A percentile compares a stretch with the other conserved stretches of the same genome.
Evolutionary conservation across 352 stramenopile species (phyloP).

Genomic region (Globisporangium cederbergense): DNA sequence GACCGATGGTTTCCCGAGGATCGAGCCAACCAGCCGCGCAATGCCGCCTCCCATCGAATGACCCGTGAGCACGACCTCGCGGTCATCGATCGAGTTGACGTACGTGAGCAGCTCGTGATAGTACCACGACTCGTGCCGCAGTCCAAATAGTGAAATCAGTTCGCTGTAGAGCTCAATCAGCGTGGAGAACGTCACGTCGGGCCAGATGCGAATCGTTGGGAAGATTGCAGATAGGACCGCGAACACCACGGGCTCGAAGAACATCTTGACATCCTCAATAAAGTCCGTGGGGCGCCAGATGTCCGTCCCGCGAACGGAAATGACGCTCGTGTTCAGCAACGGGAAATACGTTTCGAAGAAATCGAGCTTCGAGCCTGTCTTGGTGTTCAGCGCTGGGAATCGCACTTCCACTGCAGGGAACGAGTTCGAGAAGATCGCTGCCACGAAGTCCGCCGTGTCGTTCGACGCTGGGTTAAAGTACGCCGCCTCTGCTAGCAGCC

Average conservation of each 20-base stretch:
- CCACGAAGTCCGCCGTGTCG: constrained; percentile 63
- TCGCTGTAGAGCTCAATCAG: constrained; percentile 87
- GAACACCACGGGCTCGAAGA: constrained; percentile 88
- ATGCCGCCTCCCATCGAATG: constrained; percentile 89
- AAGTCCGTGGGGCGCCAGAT: constrained; percentile 90
- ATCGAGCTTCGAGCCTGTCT: constrained; percentile 79
- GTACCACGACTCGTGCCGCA: constrained; percentile 86
- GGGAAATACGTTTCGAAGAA: constrained; percentile 83
- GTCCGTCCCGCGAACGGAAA: constrained; percentile 85
- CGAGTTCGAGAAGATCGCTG: constrained; percentile 53
- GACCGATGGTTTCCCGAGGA: constrained; percentile 71
- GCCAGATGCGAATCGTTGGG: constrained; percentile 90
- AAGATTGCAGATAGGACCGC: constrained; percentile 87
- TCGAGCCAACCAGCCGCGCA: constrained; percentile 76
- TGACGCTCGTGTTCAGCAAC: constrained; percentile 79
- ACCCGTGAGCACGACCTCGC: constrained; percentile 81
- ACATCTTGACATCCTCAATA: constrained; percentile 91
- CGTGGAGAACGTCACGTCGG: constrained; percentile 85
- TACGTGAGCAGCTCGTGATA: constrained; percentile 86
- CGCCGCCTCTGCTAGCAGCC: constrained; percentile 79
- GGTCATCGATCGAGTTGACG: constrained; percentile 69
- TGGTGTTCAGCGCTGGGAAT: constrained; percentile 71
- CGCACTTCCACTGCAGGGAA: constrained; percentile 49
- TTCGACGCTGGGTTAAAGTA: constrained; percentile 89
- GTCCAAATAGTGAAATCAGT: constrained; percentile 81